These are phyloP conservation scores for Abrus pulchellus DNA, from an alignment of 306 rosid species.

Conservation along the genomic window DNA sequence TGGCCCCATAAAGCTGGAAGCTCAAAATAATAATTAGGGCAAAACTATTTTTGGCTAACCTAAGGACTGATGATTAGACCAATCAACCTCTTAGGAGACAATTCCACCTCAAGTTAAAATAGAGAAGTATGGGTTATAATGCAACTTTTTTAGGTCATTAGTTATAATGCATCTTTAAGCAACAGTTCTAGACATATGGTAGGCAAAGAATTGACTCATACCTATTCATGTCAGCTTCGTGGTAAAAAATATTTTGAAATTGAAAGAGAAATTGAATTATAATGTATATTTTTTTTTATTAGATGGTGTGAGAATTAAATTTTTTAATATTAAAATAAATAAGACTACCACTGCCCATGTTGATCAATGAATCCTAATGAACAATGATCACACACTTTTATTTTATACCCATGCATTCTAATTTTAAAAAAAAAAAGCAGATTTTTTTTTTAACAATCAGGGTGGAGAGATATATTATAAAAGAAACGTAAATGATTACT, in stretches of 20 bases:
- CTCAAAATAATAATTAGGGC: not conserved
- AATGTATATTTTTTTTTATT: too few relatives aligned
- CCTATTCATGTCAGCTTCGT: conserved; percentile 49
- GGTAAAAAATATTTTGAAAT: not conserved
- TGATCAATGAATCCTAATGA: too few relatives aligned
- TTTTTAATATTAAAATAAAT: too few relatives aligned
- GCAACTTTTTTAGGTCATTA: not conserved
- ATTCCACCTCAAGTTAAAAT: conserved; percentile 48
- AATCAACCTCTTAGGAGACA: conserved; percentile 57
- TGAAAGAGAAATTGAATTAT: too few relatives aligned
- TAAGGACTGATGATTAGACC: conserved; percentile 45
- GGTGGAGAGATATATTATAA: too few relatives aligned
- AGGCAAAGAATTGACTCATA: conserved; percentile 20
- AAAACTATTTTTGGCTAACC: conserved; percentile 8
- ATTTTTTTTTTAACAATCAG: too few relatives aligned
- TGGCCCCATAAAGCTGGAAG: not conserved
- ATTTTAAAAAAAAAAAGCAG: too few relatives aligned
- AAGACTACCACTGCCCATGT: too few relatives aligned
- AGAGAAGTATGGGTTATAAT: not conserved
- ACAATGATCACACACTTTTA: too few relatives aligned
- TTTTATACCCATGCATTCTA: too few relatives aligned
- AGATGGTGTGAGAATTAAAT: too few relatives aligned
- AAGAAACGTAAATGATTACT: too few relatives aligned
- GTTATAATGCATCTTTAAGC: conserved; percentile 5
- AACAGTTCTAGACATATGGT: conserved; percentile 3